These are phyloP conservation scores for Apiosordaria backusii DNA, from an alignment of 495 filamentous ascomycete species.

Conservation along the genomic window DNA sequence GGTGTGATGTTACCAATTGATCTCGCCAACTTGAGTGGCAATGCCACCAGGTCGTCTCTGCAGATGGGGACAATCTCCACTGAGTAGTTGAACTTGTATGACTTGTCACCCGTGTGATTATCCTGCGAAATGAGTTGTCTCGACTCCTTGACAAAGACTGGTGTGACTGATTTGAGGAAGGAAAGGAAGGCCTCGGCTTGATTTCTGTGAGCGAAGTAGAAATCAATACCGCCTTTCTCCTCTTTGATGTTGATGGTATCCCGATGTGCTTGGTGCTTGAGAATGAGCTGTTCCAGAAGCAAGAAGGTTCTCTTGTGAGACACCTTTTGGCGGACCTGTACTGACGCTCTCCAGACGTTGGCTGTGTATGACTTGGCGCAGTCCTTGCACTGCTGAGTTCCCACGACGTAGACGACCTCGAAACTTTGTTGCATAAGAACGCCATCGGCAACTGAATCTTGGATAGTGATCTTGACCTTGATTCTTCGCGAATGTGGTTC, in stretches of 20 bases:
- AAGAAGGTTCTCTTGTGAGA: constrained; percentile 96
- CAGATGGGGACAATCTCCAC: constrained; percentile 86
- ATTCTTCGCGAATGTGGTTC: constrained; percentile 90
- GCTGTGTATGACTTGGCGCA: constrained; percentile 93
- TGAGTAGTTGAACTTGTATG: constrained; percentile 89
- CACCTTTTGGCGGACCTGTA: constrained; percentile 96
- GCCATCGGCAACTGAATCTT: constrained; percentile 65
- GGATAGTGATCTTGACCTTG: constrained; percentile 89
- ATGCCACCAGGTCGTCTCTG: constrained; percentile 90
- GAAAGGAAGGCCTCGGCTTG: constrained; percentile 91
- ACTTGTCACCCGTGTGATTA: constrained; percentile 81
- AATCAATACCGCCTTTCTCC: constrained; percentile 88
- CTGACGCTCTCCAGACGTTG: constrained; percentile 58
- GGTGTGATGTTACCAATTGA: constrained; percentile 76
- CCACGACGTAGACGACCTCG: constrained; percentile 87
- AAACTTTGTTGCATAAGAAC: constrained; percentile 90
- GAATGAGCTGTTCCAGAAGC: constrained; percentile 92
- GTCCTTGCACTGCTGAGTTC: constrained; percentile 84
- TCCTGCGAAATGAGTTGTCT: constrained; percentile 92
- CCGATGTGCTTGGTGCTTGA: constrained; percentile 87
- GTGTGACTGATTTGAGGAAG: constrained; percentile 79
- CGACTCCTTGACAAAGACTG: constrained; percentile 75
- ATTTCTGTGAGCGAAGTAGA: constrained; percentile 84
- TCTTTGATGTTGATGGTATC: constrained; percentile 98
- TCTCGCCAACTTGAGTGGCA: constrained; percentile 86